Evolutionary conservation across 345 rosid species (phyloP), one percentile per base, ranked within the genome.

Genomic region (Arabis alpina): DNA sequence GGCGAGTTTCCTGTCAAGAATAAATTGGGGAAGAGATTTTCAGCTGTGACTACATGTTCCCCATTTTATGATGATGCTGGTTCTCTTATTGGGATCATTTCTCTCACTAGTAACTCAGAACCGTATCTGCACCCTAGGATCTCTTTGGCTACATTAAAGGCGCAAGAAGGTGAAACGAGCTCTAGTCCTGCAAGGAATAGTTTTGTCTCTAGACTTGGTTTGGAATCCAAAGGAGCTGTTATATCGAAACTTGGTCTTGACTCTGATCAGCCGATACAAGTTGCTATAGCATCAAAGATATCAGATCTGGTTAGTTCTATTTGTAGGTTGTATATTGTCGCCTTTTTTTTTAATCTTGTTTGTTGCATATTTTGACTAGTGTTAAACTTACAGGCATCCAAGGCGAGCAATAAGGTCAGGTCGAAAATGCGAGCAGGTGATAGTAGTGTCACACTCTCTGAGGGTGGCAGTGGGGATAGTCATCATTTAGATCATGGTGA

Each of bases 1-100:
- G 99, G 99, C n/a, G 86, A 85, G 80, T 85, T 91, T 79, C 96
- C 97, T 0, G 82, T 87, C 23, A 94, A 78, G 87, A 91, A 74
- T 65, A 89, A 89, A 82, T 67, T 43, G 54, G 91, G 89, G 43
- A 80, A 84, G 47, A 87, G 65, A 55, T 75, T 92, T 73, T 30
- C 64, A 16, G 79, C 68, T 56, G 80, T 84, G 55, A 88, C 80
- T 3, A 87, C 92, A 3, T 81, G 80, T 68, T 83, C 96, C 52
- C 98, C 96, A 2, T 84, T 92, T 53, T 83, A 79, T 23, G 93
- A 83, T 60, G 96, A 89, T 45, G 71, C 79, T 23, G 87, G 85
- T 62, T 43, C 78, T 66, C 71, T 89, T 77, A 73, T 86, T 59
- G 98, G 98, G 65, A 66, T 87, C 66, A 75, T 89, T 53, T 87